phyloP scores from a whole-genome alignment of 768 basidiomycete genomes.

The Psilocybe sp. region DNA sequence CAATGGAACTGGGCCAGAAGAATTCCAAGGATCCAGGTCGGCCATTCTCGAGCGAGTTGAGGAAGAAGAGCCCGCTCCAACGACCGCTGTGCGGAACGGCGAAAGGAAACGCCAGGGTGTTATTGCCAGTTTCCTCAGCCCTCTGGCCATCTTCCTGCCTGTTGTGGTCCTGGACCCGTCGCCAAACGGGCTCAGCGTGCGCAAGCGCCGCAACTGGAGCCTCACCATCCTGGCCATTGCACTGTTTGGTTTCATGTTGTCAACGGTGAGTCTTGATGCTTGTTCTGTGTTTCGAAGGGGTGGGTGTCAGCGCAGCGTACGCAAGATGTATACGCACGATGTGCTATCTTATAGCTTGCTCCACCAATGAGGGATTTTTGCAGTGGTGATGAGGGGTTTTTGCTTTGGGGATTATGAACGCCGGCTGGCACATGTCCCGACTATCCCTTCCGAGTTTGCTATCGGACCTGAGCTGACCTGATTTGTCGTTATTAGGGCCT shows the following conservation, averaged over 20 bases:
- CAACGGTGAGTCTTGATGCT: slow-evolving; percentile 47
- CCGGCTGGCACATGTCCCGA: neutral
- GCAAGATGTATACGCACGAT: neutral
- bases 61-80: neutral
- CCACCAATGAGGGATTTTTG: neutral
- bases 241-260: slow-evolving; percentile 60
- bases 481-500: slow-evolving; percentile 46
- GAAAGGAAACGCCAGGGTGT: slow-evolving; percentile 8
- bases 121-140: slow-evolving; percentile 43
- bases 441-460: neutral
- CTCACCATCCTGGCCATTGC: slow-evolving; percentile 66
- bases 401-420: neutral
- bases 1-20: no score
- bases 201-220: slow-evolving; percentile 70
- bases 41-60: no score
- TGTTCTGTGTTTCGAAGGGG: neutral
- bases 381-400: slow-evolving; percentile 3
- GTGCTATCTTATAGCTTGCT: neutral
- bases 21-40: no score
- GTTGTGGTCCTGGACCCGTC: slow-evolving; percentile 38
- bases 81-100: neutral
- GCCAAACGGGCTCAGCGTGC: slow-evolving; percentile 30
- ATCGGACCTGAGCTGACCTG: neutral
- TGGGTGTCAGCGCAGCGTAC: neutral
- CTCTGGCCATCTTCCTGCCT: slow-evolving; percentile 76